Evolutionary conservation across 495 filamentous ascomycete genomes (phyloP).

Genomic region (Tuber indicum): DNA sequence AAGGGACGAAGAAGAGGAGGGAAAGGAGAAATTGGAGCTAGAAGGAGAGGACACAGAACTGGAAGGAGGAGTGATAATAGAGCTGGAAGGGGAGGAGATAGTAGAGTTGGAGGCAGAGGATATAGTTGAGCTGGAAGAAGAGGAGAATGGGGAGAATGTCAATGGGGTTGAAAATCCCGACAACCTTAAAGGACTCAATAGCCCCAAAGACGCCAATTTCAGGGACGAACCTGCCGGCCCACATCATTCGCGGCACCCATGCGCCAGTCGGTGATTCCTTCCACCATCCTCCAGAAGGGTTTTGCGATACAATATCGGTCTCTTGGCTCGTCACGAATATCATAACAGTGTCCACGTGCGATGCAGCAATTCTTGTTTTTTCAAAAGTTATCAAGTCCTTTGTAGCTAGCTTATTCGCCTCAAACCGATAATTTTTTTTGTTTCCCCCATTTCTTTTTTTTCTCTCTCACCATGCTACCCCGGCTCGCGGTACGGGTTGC

Average conservation of each 20-base stretch:
- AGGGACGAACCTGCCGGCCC: background rate
- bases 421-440: background rate
- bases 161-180: background rate
- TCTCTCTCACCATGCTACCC: background rate
- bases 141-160: background rate
- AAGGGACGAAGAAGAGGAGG: background rate
- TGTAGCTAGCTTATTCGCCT: background rate
- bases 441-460: background rate
- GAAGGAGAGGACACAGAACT: background rate
- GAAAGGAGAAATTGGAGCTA: background rate
- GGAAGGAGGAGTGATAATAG: background rate
- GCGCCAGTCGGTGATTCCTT: background rate
- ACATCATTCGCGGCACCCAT: background rate
- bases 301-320: background rate
- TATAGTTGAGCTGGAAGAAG: background rate
- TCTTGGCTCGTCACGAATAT: background rate
- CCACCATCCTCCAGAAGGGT: background rate
- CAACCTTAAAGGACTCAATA: background rate
- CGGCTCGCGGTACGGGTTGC: background rate
- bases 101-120: background rate
- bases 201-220: background rate
- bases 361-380: background rate
- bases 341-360: background rate
- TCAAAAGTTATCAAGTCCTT: background rate
- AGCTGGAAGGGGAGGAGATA: background rate